Percentiles rank a stretch among this genome's conserved stretches.
These are phyloP conservation scores for Wickerhamomyces bovis DNA, from an alignment of 805 yeast genomes.

Conservation along the genomic window DNA sequence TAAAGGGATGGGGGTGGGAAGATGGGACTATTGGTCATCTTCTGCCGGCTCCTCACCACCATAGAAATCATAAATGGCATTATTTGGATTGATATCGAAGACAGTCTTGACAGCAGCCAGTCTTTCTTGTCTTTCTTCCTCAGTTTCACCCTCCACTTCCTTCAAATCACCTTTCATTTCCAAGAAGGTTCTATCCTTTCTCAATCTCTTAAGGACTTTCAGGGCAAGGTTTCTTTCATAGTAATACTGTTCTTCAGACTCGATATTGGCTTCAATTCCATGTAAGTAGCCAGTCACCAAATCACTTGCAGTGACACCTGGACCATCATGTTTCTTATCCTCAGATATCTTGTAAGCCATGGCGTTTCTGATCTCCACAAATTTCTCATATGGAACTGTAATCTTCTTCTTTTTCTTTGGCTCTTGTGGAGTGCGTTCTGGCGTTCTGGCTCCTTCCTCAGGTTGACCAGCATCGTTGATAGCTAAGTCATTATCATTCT, in stretches of 20 bases:
- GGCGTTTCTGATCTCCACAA: slow-evolving; percentile 75
- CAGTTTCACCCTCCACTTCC: slow-evolving; percentile 20
- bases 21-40: slow-evolving; percentile 1
- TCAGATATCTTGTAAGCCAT: slow-evolving; percentile 63
- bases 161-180: slow-evolving; percentile 40
- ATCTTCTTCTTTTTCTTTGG: slow-evolving; percentile 31
- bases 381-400: slow-evolving; percentile 78
- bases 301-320: slow-evolving; percentile 62
- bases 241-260: slow-evolving; percentile 64
- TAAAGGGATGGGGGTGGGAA: too few species aligned
- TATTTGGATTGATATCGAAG: slow-evolving; percentile 62
- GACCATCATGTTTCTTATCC: slow-evolving; percentile 43
- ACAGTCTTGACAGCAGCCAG: slow-evolving; percentile 25
- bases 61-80: slow-evolving; percentile 59
- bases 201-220: slow-evolving; percentile 79
- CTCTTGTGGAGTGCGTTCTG: not conserved
- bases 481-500: slow-evolving; percentile 11
- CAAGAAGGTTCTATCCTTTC: slow-evolving; percentile 80
- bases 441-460: not conserved
- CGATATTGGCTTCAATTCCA: slow-evolving; percentile 64
- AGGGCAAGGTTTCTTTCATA: slow-evolving; percentile 63
- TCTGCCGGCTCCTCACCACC: slow-evolving; percentile 13
- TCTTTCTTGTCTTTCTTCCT: slow-evolving; percentile 21
- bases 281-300: slow-evolving; percentile 78
- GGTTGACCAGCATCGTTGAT: slow-evolving; percentile 2